These are phyloP conservation scores for Schoenoplectus tabernaemontani DNA, from an alignment of 202 grass and related monocot genomes.

Conservation along the genomic window DNA sequence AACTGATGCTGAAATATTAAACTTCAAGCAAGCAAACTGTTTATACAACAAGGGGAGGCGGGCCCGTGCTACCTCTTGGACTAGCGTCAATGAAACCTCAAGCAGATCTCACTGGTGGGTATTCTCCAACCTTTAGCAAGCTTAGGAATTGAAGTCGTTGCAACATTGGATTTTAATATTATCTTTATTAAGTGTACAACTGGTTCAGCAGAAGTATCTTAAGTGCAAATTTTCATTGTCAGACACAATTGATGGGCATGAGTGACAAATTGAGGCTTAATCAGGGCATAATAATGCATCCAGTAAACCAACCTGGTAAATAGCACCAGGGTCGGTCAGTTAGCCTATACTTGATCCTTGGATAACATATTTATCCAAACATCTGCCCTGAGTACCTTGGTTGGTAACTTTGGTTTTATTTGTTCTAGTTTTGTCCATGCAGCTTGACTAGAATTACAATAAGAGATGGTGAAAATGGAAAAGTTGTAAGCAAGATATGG, in stretches of 20 bases:
- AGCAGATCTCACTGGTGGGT: conserved; percentile 96
- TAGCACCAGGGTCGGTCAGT: no score
- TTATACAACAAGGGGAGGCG: conserved; percentile 67
- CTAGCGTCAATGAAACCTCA: conserved; percentile 78
- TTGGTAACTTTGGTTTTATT: conserved; percentile 51
- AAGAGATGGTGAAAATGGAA: conserved; percentile 31
- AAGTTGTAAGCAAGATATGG: conserved; percentile 73
- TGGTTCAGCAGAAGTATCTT: neutral
- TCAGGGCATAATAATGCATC: neutral
- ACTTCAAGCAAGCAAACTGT: conserved; percentile 61
- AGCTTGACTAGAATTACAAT: conserved; percentile 98
- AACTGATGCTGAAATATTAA: conserved; percentile 37
- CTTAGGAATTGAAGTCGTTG: conserved; percentile 15
- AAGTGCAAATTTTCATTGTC: neutral
- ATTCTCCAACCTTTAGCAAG: conserved; percentile 12
- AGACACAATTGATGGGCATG: neutral
- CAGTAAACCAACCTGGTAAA: neutral
- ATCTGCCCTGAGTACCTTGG: neutral
- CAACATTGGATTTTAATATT: neutral
- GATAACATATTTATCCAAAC: neutral
- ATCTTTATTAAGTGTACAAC: neutral
- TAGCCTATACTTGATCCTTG: no score
- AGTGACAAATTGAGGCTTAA: neutral
- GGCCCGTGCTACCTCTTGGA: conserved; percentile 73
- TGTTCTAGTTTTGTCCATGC: conserved; percentile 70